phyloP scores from a whole-genome alignment of 169 alveolate genomes.

The Plasmodium berghei region DNA sequence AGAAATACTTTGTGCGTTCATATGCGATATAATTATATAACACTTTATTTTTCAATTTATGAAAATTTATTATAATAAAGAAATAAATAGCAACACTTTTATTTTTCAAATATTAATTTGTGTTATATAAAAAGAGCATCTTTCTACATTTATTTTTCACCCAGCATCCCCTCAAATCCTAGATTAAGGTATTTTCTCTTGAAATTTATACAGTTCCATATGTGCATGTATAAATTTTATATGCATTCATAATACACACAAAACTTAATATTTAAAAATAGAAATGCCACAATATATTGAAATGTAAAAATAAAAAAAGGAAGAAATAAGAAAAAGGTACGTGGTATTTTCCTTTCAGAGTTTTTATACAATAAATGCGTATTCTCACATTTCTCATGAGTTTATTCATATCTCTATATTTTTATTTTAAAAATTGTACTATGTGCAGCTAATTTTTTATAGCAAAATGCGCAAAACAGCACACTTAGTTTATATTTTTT shows the following conservation, averaged over 20 bases:
- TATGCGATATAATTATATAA: neutral
- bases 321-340: neutral
- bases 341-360: no score
- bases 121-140: neutral
- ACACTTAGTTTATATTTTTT: neutral
- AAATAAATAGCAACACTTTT: neutral
- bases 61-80: constrained; percentile 3
- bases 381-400: no score
- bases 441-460: no score
- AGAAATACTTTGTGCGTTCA: neutral
- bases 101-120: neutral
- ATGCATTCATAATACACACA: constrained; percentile 4
- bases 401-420: no score
- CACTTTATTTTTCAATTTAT: neutral
- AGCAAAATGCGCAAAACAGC: neutral
- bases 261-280: neutral
- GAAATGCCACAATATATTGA: neutral
- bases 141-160: neutral
- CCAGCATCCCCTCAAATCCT: neutral
- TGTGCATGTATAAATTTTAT: neutral
- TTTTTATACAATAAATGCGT: no score
- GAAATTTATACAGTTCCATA: no score
- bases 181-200: no score
- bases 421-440: no score
- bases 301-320: neutral